Conservation (phyloP, 2,329 filamentous ascomycete genomes). For the Diplodia intermedia region DNA sequence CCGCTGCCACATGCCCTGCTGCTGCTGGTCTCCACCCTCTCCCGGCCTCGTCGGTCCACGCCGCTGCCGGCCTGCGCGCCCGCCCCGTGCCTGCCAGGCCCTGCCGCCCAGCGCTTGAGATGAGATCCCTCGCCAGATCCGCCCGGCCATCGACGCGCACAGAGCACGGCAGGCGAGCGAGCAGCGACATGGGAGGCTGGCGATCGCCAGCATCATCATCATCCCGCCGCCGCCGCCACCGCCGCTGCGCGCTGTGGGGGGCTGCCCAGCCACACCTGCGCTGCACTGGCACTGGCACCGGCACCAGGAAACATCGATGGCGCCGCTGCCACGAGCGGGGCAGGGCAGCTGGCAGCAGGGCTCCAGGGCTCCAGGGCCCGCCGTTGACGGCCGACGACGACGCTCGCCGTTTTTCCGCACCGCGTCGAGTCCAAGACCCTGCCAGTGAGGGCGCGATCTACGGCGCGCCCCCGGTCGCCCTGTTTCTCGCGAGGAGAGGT, state of each 20-base stretch:
- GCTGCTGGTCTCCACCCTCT: not conserved
- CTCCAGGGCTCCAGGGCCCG: constrained; percentile 13
- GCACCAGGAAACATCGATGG: not conserved
- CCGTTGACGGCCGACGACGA: constrained; percentile 24
- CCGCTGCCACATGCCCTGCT: not conserved
- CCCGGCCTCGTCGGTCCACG: constrained; percentile 25
- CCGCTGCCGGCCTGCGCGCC: constrained; percentile 17
- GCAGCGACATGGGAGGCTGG: constrained; percentile 28
- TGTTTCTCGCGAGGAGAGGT: not conserved
- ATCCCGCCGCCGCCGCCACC: too few relatives aligned
- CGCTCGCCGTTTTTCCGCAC: constrained; percentile 5
- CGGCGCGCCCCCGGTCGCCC: constrained; percentile 3
- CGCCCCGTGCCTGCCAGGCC: constrained; percentile 16
- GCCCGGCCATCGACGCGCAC: constrained; percentile 31
- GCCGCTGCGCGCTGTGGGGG: constrained; percentile 21
- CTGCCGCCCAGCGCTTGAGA: constrained; percentile 20
- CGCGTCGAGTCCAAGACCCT: constrained; percentile 20
- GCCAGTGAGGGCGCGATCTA: constrained; percentile 25
- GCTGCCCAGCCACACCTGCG: constrained; percentile 28
- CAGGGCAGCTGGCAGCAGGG: constrained; percentile 4
- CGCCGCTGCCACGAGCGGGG: constrained; percentile 16
- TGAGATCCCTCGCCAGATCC: constrained; percentile 24
- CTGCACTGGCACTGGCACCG: not conserved
- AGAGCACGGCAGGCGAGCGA: constrained; percentile 20
- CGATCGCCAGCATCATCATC: constrained; percentile 22